Conservation (phyloP, 495 filamentous ascomycete genomes). For the Aeminium ludgeri region DNA sequence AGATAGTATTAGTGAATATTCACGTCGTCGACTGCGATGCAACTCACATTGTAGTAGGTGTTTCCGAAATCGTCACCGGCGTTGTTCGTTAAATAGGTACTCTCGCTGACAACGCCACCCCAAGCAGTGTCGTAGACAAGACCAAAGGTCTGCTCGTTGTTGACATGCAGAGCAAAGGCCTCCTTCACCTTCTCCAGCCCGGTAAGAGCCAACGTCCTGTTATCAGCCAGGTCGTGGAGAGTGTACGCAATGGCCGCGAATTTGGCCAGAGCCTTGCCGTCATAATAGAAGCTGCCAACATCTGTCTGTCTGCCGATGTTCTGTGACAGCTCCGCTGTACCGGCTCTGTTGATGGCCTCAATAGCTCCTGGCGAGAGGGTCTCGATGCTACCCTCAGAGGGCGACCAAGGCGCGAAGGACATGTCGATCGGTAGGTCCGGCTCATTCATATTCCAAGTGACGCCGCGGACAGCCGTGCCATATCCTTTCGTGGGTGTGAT, state of each 20-base stretch:
- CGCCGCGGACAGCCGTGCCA: conserved; percentile 52
- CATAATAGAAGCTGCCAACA: conserved; percentile 85
- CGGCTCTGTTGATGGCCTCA: conserved; percentile 38
- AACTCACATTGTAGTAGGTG: conserved; percentile 37
- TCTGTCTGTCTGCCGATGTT: conserved; percentile 54
- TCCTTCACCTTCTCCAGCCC: conserved; percentile 53
- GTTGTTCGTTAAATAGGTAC: conserved; percentile 59
- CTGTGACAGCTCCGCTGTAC: conserved; percentile 50
- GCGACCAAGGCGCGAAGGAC: conserved; percentile 59
- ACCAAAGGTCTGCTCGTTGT: conserved; percentile 61
- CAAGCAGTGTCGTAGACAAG: conserved; percentile 50
- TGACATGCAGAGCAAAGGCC: conserved; percentile 57
- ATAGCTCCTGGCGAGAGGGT: conserved; percentile 36
- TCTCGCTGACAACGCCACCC: conserved; percentile 73
- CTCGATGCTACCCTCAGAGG: conserved; percentile 32
- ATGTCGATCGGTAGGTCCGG: conserved; percentile 52
- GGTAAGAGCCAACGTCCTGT: conserved; percentile 39
- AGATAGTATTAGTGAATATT: conserved; percentile 61
- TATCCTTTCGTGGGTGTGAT: conserved; percentile 78
- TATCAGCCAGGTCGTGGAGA: conserved; percentile 45
- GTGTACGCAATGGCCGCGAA: conserved; percentile 35
- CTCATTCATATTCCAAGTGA: conserved; percentile 70
- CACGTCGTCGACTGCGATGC: conserved; percentile 22
- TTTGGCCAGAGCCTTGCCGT: conserved; percentile 49
- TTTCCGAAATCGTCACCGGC: conserved; percentile 32